Evolutionary conservation across 2,329 filamentous ascomycete genomes (phyloP), one percentile per base, ranked within the genome.

Genomic region (Trichoderma aggressivum): DNA sequence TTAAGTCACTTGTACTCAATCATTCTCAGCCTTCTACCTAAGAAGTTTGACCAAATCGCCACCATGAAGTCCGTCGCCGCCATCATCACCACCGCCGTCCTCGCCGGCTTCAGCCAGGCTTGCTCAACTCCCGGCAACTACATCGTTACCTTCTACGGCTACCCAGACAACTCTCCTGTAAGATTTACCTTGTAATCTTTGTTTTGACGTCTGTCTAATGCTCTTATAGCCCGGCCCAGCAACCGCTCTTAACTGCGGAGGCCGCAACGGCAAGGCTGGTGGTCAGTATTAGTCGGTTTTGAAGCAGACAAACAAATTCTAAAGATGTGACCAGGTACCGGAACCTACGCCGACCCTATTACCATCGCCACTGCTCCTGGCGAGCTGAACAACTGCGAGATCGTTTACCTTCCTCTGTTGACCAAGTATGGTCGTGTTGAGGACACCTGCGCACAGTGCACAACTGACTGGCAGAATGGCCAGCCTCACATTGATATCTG

Each of bases 401-500:
- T 75, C 30, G 73, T 75, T 43, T 75, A 75, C 30, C 70, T 75
- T 12, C 74, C 74, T 24, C 66, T 75, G 59, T 68, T 75, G 64
- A 75, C 72, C 69, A 75, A 75, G 71, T 75, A 75, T 60, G 74
- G 65, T 50, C 74, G 74, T 32, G 66, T 70, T 14, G 74, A 75
- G 60, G 74, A 75, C 56, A 69, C 65, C 56, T 75, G 74, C 47
- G 73, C 26, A 3, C 73, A 74, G 56, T 75, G 74, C 68, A 34
- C 43, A 5, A 70, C 69, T 3, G 74, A 75, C 69, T 66, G 47
- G 64, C 56, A 53, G 47, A 68, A 67, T 7, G 74, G 74, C 32
- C 73, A 75, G 63, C 69, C 62, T 68, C 74, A 75, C 67, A 75
- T 75, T 47, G 74, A 75, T 36, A 73, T 75, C 60, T 75, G 74